Percentiles rank a stretch among this genome's conserved stretches.
Conservation (phyloP, 2,329 filamentous ascomycete species). For the Venturia oleaginea region DNA sequence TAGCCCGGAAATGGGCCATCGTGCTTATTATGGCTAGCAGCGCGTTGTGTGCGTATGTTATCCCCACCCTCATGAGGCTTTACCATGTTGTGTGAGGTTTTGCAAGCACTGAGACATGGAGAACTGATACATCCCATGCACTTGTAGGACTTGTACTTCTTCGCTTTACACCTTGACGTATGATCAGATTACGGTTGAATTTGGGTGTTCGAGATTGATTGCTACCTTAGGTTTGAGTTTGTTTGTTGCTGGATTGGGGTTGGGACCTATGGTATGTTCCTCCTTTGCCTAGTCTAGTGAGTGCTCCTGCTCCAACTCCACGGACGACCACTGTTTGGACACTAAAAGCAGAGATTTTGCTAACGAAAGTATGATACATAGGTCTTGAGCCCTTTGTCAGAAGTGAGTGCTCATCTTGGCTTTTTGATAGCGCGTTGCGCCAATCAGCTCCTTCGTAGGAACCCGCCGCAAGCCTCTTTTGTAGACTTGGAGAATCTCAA, state of each 20-base stretch:
- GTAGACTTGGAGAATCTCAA: background rate
- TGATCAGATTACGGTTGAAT: constrained; percentile 42
- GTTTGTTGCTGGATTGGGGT: constrained; percentile 34
- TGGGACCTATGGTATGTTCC: constrained; percentile 24
- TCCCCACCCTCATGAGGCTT: constrained; percentile 5
- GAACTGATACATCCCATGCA: background rate
- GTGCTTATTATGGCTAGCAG: constrained; percentile 64
- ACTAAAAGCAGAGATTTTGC: background rate
- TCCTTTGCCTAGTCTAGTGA: background rate
- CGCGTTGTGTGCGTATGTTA: constrained; percentile 75
- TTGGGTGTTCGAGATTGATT: constrained; percentile 30
- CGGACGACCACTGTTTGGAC: background rate
- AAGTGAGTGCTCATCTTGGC: constrained; percentile 10
- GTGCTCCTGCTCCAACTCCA: background rate
- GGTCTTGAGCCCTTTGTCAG: constrained; percentile 12
- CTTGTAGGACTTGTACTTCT: constrained; percentile 52
- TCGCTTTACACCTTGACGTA: constrained; percentile 89
- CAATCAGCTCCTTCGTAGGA: background rate
- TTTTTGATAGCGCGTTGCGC: background rate
- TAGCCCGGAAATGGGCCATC: constrained; percentile 67
- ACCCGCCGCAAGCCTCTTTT: background rate
- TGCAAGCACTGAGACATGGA: constrained; percentile 1
- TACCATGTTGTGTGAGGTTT: constrained; percentile 11
- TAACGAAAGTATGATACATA: background rate
- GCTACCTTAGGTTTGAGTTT: constrained; percentile 34